Evolutionary conservation across 768 basidiomycete genomes (phyloP).

Genomic region (Mycena vitilis): DNA sequence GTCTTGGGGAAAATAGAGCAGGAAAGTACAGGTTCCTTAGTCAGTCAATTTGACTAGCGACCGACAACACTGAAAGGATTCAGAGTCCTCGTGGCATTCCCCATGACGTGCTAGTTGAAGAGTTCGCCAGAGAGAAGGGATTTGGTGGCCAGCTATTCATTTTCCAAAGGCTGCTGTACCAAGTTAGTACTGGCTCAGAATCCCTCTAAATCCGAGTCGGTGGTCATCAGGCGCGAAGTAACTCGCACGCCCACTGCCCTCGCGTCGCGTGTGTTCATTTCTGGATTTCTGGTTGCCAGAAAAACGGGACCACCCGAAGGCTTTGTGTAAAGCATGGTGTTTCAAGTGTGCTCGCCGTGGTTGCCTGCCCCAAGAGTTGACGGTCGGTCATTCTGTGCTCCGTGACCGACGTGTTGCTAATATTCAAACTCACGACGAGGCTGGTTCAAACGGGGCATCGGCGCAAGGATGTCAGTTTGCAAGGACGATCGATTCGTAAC

Average conservation of each 20-base stretch:
- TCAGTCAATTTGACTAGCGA: too few species aligned
- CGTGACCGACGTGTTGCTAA: constrained; percentile 48
- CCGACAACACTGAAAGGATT: constrained; percentile 7
- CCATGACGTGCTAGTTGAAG: constrained; percentile 69
- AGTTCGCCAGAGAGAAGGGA: constrained; percentile 65
- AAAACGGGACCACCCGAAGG: constrained; percentile 60
- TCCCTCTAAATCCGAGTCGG: constrained; percentile 54
- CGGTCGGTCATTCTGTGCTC: constrained; percentile 68
- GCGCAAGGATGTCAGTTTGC: constrained; percentile 61
- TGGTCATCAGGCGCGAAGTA: constrained; percentile 57
- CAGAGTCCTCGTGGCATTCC: constrained; percentile 58
- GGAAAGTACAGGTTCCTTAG: constrained; percentile 7
- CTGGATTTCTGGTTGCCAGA: constrained; percentile 31
- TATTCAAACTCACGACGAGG: constrained; percentile 49
- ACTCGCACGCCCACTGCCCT: constrained; percentile 43
- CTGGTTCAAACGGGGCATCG: constrained; percentile 63
- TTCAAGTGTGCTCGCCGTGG: too few species aligned
- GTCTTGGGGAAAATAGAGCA: constrained; percentile 29
- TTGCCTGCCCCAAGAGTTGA: constrained; percentile 35
- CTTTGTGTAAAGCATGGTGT: constrained; percentile 55
- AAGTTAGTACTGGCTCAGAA: constrained; percentile 71
- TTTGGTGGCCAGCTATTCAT: constrained; percentile 56
- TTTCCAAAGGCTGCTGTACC: constrained; percentile 75
- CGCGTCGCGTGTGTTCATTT: background rate
- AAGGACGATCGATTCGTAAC: constrained; percentile 66